Base-by-base conservation (phyloP, 352 stramenopile genomes). In the Phytophthora litchii region DNA sequence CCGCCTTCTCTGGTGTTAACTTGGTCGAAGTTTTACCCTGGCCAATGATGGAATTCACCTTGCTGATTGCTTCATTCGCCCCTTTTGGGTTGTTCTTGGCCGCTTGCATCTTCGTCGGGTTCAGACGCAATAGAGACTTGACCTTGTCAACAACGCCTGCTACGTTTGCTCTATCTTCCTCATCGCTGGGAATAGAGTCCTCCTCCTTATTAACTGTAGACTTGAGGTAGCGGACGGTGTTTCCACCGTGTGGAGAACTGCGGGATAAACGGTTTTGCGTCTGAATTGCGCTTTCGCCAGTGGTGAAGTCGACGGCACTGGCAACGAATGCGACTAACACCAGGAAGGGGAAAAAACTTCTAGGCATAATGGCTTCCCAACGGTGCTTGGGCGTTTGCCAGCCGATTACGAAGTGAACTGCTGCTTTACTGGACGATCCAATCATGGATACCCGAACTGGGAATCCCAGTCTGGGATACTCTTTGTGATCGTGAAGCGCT, bases 401-500 rank as follows among this genome's bases (percentile, higher is more conserved):
- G 53, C 31, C 41, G 27, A 47, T 49, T 55, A 23, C 27, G 44
- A 62, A 62, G 35, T 62, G 44, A 46, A 11, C 19, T 36, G 34
- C 16, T 54, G 34, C 34, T 27, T 34, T 37, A 23, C 12, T 43
- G 52, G 8, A 21, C 40, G 41, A 25, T 51, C 51, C 40, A 34
- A 13, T 34, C 29, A 31, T 21, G 51, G 47, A 36, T 36, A 29
- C 31, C 14, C 4, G 10, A 7, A 34, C 29, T 34, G 29, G 29
- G 29, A 34, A 34, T 34, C 29, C 29, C 29, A 34, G 29, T 12
- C 29, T 34, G 36, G 49, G 49, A 57, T 57, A 23, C 49, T 31
- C 16, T 11, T 45, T 48, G 40, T 41, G 53, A 61, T 61, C 45
- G 42, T 61, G 42, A 54, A 21, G 53, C 7, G 49, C 35, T 37